Evolutionary conservation across 768 basidiomycete genomes (phyloP).

Genomic region (Xerocomus potaroensis): DNA sequence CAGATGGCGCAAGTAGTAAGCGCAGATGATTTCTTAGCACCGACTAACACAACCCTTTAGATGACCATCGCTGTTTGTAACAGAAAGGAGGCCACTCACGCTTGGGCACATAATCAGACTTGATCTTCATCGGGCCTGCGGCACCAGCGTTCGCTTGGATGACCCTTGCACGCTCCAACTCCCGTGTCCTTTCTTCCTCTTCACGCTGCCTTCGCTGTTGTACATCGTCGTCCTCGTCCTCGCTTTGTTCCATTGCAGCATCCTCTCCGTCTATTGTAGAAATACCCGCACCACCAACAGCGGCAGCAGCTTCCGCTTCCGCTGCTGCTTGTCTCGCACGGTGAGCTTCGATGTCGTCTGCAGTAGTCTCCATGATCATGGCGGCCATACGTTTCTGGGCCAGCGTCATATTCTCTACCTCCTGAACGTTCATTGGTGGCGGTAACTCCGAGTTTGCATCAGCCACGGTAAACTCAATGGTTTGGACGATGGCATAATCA

Average conservation of each 20-base stretch:
- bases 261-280: constrained; percentile 46
- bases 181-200: constrained; percentile 66
- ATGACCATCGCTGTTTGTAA: background rate
- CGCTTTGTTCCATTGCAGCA: constrained; percentile 76
- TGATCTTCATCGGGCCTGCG: constrained; percentile 85
- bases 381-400: constrained; percentile 98
- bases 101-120: constrained; percentile 94
- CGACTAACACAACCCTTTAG: constrained; percentile 44
- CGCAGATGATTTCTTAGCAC: constrained; percentile 53
- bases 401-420: constrained; percentile 94
- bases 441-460: constrained; percentile 91
- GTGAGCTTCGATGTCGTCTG: constrained; percentile 79
- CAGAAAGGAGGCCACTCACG: constrained; percentile 45
- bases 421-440: constrained; percentile 92
- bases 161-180: constrained; percentile 72
- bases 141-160: constrained; percentile 77
- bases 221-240: constrained; percentile 72
- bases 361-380: constrained; percentile 96
- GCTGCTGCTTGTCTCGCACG: constrained; percentile 79
- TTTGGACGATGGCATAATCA: constrained; percentile 97
- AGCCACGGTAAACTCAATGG: constrained; percentile 93
- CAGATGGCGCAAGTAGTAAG: constrained; percentile 91
- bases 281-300: constrained; percentile 61
- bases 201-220: constrained; percentile 54
- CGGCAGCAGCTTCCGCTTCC: constrained; percentile 78